A percentile compares a stretch with the other conserved stretches of the same genome.
Evolutionary conservation across 2,329 filamentous ascomycete genomes (phyloP).

Genomic region (Epichloe amarillans): DNA sequence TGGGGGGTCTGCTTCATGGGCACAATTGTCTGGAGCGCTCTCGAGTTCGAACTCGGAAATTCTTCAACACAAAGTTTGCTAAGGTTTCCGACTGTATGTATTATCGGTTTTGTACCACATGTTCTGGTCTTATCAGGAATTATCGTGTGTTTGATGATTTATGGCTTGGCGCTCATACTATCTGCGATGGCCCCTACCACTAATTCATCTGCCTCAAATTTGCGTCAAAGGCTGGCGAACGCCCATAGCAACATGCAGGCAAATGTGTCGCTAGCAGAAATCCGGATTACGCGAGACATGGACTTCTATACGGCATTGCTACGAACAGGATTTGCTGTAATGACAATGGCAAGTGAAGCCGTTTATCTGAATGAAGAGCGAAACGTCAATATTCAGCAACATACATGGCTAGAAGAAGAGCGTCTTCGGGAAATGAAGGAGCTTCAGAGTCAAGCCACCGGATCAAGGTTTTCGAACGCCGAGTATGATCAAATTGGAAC

Average conservation of each 20-base stretch:
- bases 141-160: constrained; percentile 60
- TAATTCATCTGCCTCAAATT: constrained; percentile 21
- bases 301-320: constrained; percentile 91
- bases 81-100: constrained; percentile 84
- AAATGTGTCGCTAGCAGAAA: constrained; percentile 68
- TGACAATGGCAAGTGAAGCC: constrained; percentile 89
- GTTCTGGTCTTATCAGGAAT: constrained; percentile 78
- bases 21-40: constrained; percentile 66
- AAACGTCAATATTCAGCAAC: constrained; percentile 55
- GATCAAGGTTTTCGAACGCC: constrained; percentile 31
- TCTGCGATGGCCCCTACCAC: constrained; percentile 39
- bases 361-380: constrained; percentile 90
- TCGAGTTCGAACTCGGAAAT: constrained; percentile 48
- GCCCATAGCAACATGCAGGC: constrained; percentile 88
- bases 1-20: constrained; percentile 88
- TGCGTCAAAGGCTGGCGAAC: constrained; percentile 47
- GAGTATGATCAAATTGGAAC: constrained; percentile 39
- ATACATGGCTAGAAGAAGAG: constrained; percentile 89
- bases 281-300: constrained; percentile 73
- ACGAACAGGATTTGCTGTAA: constrained; percentile 71
- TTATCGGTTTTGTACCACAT: constrained; percentile 90
- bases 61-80: constrained; percentile 52
- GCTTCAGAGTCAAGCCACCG: constrained; percentile 36
- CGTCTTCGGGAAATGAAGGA: constrained; percentile 64
- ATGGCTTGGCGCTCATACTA: constrained; percentile 59